Evolutionary conservation across 805 yeast genomes (phyloP).

Genomic region (Cyberlindnera saturnus): DNA sequence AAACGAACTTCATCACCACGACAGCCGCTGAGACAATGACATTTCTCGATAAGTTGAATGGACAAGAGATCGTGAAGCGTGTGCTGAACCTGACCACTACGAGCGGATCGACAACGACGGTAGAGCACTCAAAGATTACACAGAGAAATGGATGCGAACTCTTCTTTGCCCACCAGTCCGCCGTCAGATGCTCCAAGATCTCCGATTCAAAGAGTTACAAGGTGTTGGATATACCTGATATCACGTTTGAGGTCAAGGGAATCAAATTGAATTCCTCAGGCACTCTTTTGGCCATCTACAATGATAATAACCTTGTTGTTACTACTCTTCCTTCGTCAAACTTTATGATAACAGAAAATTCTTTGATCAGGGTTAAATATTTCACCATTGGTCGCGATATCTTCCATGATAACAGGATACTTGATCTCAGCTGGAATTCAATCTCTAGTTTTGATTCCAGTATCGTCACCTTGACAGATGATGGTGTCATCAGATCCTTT

Average conservation of each 20-base stretch:
- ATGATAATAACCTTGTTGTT: slow-evolving; percentile 26
- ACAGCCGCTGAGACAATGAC: slow-evolving; percentile 2
- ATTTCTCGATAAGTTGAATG: slow-evolving; percentile 4
- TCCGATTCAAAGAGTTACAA: slow-evolving; percentile 6
- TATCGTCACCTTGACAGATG: slow-evolving; percentile 35
- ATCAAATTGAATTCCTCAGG: slow-evolving; percentile 36
- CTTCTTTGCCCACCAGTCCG: slow-evolving; percentile 13
- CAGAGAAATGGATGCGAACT: slow-evolving; percentile 15
- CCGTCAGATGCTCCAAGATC: slow-evolving; percentile 15
- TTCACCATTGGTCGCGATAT: slow-evolving; percentile 25
- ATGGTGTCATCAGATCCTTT: slow-evolving; percentile 28
- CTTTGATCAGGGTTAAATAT: slow-evolving; percentile 7
- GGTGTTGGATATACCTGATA: slow-evolving; percentile 5
- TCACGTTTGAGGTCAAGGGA: slow-evolving; percentile 28
- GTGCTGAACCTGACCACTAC: neutral
- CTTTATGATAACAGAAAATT: slow-evolving; percentile 2
- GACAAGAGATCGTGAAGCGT: slow-evolving; percentile 8
- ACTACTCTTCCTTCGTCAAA: slow-evolving; percentile 26
- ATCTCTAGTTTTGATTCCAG: slow-evolving; percentile 37
- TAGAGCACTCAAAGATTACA: slow-evolving; percentile 15
- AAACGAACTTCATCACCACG: neutral
- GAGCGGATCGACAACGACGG: neutral
- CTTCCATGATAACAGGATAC: slow-evolving; percentile 24
- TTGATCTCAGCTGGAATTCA: slow-evolving; percentile 40
- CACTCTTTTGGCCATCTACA: slow-evolving; percentile 36